Evolutionary conservation across 176 grass and related monocot genomes (phyloP).

Genomic region (Zea luxurians): DNA sequence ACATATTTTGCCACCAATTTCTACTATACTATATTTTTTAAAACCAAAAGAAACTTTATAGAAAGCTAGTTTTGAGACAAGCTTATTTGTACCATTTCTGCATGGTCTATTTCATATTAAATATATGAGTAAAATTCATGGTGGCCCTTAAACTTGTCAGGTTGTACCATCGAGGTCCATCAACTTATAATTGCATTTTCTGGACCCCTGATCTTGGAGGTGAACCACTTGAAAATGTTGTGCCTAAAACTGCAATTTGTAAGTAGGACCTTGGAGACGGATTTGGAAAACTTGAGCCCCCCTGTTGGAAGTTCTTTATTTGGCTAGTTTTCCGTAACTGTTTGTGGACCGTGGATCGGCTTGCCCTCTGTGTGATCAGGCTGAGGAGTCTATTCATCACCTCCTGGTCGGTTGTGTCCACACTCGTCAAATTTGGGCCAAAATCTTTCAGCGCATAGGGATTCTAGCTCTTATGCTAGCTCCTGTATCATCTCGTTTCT

Average conservation of each 20-base stretch:
- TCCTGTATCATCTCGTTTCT: too few species aligned
- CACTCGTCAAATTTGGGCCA: too few species aligned
- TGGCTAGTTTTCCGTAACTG: too few species aligned
- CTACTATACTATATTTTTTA: conserved; percentile 12
- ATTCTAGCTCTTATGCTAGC: too few species aligned
- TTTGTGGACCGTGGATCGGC: too few species aligned
- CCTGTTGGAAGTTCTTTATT: too few species aligned
- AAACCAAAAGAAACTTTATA: neutral
- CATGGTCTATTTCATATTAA: neutral
- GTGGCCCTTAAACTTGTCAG: neutral
- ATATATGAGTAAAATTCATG: neutral
- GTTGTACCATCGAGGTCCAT: neutral
- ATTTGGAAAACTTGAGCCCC: too few species aligned
- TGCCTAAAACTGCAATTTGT: neutral
- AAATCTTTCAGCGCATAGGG: too few species aligned
- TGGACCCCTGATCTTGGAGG: neutral
- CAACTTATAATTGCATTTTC: neutral
- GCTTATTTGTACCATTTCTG: neutral
- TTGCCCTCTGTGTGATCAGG: too few species aligned
- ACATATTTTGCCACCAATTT: neutral
- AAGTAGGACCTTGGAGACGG: neutral
- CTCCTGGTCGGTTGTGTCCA: too few species aligned
- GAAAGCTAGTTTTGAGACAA: neutral
- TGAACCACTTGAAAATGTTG: neutral
- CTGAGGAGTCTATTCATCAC: too few species aligned